phyloP scores from a whole-genome alignment of 306 rosid species.

The Cicer cuneatum region DNA sequence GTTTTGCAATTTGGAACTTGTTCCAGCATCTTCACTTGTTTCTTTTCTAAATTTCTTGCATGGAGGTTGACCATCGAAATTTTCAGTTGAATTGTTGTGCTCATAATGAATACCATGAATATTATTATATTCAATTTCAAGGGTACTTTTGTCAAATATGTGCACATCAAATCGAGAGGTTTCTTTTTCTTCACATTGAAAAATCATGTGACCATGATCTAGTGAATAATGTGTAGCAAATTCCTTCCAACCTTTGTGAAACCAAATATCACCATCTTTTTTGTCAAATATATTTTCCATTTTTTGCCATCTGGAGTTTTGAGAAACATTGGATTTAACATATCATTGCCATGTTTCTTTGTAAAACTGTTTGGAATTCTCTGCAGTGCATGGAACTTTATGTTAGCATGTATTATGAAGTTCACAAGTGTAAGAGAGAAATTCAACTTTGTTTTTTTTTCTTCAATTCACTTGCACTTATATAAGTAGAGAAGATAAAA shows the following conservation, averaged over 20 bases:
- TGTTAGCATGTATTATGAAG: background rate
- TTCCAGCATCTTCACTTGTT: background rate
- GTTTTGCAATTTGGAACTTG: constrained; percentile 11
- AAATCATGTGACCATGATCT: background rate
- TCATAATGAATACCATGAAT: background rate
- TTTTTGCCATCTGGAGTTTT: constrained; percentile 40
- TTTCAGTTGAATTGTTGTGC: background rate
- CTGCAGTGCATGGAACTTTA: background rate
- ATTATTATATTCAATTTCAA: constrained; percentile 1
- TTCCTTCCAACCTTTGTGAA: constrained; percentile 34
- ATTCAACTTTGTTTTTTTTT: background rate
- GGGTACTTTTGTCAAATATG: background rate
- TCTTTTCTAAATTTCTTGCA: background rate
- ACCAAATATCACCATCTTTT: constrained; percentile 22
- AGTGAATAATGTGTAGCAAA: constrained; percentile 24
- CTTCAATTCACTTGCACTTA: too few species aligned
- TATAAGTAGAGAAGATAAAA: too few species aligned
- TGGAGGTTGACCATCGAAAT: constrained; percentile 2
- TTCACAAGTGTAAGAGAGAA: background rate
- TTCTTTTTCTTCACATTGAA: background rate
- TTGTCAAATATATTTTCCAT: constrained; percentile 40
- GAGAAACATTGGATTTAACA: constrained; percentile 40
- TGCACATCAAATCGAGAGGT: background rate
- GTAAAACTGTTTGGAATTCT: constrained; percentile 35
- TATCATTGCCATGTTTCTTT: constrained; percentile 11